Conservation (phyloP, 805 yeast genomes). For the Brettanomyces nanus region DNA sequence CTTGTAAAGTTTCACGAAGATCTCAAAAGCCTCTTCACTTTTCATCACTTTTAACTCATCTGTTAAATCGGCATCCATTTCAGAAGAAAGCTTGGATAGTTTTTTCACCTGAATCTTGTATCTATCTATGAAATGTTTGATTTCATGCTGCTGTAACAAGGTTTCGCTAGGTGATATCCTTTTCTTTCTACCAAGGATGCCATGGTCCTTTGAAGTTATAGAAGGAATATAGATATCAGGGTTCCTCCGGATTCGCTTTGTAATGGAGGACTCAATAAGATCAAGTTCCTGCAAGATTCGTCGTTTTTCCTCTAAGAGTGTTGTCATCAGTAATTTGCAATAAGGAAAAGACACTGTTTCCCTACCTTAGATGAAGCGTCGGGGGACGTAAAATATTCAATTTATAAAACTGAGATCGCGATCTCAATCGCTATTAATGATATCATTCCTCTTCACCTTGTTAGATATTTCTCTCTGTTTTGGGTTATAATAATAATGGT, state of each 20-base stretch:
- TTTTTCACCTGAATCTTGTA: conserved; percentile 28
- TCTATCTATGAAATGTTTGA: conserved; percentile 40
- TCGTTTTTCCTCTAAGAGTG: conserved; percentile 32
- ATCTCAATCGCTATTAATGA: no score
- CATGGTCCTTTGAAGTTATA: conserved; percentile 18
- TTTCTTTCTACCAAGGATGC: conserved; percentile 24
- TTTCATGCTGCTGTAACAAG: conserved; percentile 60
- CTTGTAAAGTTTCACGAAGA: conserved; percentile 31
- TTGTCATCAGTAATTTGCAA: conserved; percentile 2
- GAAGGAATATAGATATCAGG: conserved; percentile 40
- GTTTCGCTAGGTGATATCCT: conserved; percentile 44
- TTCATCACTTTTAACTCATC: conserved; percentile 4
- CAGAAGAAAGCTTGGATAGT: conserved; percentile 9
- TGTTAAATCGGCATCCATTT: conserved; percentile 3
- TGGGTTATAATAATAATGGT: conserved; percentile 22
- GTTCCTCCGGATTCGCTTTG: conserved; percentile 52
- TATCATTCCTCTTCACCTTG: no score
- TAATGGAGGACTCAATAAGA: conserved; percentile 56
- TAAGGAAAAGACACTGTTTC: background rate
- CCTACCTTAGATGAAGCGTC: background rate
- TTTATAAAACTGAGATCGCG: no score
- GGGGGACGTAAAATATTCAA: background rate
- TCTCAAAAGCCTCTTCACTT: conserved; percentile 5
- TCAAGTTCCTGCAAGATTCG: conserved; percentile 56
- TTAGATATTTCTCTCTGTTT: no score